Conservation (phyloP, 345 rosid genomes). For the Lumnitzera littorea region DNA sequence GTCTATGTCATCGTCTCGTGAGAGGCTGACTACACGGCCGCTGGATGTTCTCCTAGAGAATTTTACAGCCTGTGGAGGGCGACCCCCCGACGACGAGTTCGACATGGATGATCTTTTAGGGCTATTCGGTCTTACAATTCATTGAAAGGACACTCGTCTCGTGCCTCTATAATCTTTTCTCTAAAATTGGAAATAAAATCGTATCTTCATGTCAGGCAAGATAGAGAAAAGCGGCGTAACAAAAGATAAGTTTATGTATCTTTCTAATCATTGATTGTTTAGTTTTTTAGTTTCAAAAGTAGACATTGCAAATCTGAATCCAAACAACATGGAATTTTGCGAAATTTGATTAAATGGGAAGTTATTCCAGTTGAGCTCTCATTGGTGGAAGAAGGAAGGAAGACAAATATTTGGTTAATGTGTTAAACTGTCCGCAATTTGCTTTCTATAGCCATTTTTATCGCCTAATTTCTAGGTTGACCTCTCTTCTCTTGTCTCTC, state of each 20-base stretch:
- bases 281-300: too few species aligned
- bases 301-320: too few species aligned
- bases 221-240: too few species aligned
- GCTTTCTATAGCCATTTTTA: constrained; percentile 12
- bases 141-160: not conserved
- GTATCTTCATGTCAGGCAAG: too few species aligned
- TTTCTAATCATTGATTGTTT: too few species aligned
- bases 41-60: constrained; percentile 62
- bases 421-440: constrained; percentile 14
- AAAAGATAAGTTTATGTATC: too few species aligned
- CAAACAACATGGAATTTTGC: too few species aligned
- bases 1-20: constrained; percentile 73
- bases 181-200: not conserved
- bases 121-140: constrained; percentile 27
- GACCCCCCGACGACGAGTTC: constrained; percentile 24
- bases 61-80: constrained; percentile 54
- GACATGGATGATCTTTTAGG: constrained; percentile 34
- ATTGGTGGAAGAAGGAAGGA: not conserved
- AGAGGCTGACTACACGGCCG: constrained; percentile 56
- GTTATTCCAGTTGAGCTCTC: too few species aligned
- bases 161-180: not conserved
- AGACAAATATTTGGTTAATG: constrained; percentile 3
- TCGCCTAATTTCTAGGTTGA: constrained; percentile 34
- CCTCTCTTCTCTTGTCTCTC: constrained; percentile 16
- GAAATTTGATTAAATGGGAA: too few species aligned